These are phyloP conservation scores for Paecilomyces sp. DNA, from an alignment of 2,329 filamentous ascomycete species.

Conservation along the genomic window DNA sequence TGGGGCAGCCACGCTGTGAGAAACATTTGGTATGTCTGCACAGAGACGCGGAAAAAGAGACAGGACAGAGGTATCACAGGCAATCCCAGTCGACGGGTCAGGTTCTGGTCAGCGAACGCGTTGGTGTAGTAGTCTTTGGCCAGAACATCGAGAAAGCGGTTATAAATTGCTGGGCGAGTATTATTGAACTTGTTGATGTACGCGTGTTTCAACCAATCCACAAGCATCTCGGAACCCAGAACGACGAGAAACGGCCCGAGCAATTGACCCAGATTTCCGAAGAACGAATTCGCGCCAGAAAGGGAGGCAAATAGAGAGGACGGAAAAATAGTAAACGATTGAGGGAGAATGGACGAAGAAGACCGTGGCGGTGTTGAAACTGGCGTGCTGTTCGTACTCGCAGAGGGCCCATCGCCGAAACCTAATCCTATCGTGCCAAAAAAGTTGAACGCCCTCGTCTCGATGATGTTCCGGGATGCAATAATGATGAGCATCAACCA, in stretches of 20 bases:
- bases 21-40: conserved; percentile 98
- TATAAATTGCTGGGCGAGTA: conserved; percentile 83
- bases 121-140: conserved; percentile 98
- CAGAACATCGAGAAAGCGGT: conserved; percentile 82
- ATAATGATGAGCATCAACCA: conserved; percentile 98
- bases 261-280: conserved; percentile 60
- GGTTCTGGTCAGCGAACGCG: conserved; percentile 81
- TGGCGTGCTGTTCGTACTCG: conserved; percentile 41
- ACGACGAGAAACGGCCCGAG: conserved; percentile 90
- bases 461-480: conserved; percentile 89
- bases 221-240: conserved; percentile 90
- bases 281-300: conserved; percentile 35
- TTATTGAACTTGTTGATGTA: conserved; percentile 99
- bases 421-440: conserved; percentile 31
- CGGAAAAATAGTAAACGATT: conserved; percentile 70
- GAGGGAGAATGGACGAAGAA: conserved; percentile 68
- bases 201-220: conserved; percentile 94
- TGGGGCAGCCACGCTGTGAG: conserved; percentile 77
- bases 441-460: conserved; percentile 74
- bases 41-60: conserved; percentile 84
- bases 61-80: conserved; percentile 90
- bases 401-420: conserved; percentile 21
- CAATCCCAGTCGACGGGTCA: conserved; percentile 82
- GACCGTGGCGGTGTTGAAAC: conserved; percentile 50
- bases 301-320: conserved; percentile 50